Base-by-base conservation (phyloP, 208 protist genomes). In the Endotrypanum monterogeii region DNA sequence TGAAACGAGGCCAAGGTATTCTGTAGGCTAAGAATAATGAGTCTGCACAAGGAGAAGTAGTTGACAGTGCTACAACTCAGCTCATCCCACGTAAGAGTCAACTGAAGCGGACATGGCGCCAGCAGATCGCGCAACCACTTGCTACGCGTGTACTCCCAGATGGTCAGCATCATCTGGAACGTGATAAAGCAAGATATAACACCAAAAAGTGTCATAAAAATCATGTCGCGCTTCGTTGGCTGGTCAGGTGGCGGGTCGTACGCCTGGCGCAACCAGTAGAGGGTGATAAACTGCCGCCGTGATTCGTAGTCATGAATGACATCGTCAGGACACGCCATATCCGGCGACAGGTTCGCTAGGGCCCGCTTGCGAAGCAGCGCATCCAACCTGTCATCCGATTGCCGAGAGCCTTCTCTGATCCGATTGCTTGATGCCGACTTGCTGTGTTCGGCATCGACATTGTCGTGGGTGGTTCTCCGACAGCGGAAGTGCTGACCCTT, bases 51-150 rank as follows among this genome's bases (percentile, higher is more conserved):
- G 18, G 76, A 78, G 62, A 90, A 63, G 78, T 89, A 92, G 80
- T 94, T 94, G 52, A 82, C 52, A 18, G 76, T 71, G 70, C 87
- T 88, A 70, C 83, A 85, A 63, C 85, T 84, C 67, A 94, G 82
- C 81, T 94, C 89, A 25, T 83, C 73, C 83, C 85, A 87, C 52
- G 87, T 85, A 4, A 94, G 73, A 3, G 80, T 91, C 58, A 94
- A 83, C 9, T 71, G 73, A 44, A 94, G 74, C 25, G 89, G 89
- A 20, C 80, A 77, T 55, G 73, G 79, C 66, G 67, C 39, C 44
- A 32, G 71, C 44, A 94, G 30, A 46, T 94, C 86, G 25, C 73
- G 61, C 65, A 66, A 73, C 80, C 79, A 90, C 32, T 89, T 74
- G 46, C 44, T 69, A 54, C 83, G 77, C 3, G 85, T 67, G 63